Base-by-base conservation (phyloP, 1,139 yeast species). In the Kodamaea sp. region DNA sequence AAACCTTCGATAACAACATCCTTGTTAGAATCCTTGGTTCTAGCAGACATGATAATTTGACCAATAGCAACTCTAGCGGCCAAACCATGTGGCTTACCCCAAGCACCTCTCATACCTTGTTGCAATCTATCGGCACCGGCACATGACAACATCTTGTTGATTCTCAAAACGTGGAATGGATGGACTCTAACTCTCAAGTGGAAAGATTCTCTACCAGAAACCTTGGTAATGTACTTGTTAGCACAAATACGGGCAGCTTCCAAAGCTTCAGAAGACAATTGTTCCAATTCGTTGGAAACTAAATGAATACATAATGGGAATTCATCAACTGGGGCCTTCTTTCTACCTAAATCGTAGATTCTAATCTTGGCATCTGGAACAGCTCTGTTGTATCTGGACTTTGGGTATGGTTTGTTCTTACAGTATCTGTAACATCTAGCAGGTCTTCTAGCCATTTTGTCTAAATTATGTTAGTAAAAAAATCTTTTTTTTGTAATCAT, bases 111-210 rank as follows among this genome's bases (percentile, higher is more conserved):
- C 98, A 92, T 92, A 88, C 98, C 98, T 81, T 94, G 97, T 81
- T 92, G 98, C 78, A 92, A 84, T 86, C 98, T 88, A 90, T 92
- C 98, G 72, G 98, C 98, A 86, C 98, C 98, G 79, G 98, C 98
- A 82, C 98, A 92, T 67, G 98, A 92, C 96, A 92, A 88, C 98
- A 92, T 92, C 86, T 92, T 92, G 92, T 92, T 92, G 82, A 92
- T 92, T 80, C 98, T 87, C 75, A 92, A 85, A 61, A 94, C 98
- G 83, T 92, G 98, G 97, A 86, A 94, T 64, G 98, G 98, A 78
- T 92, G 98, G 67, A 90, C 98, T 80, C 98, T 90, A 75, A 92
- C 89, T 81, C 98, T 89, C 83, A 92, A 82, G 82, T 92, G 98
- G 97, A 92, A 92, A 62, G 97, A 81, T 67, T 92, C 98, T 84